Evolutionary conservation across 371 early-diverging fungal genomes (phyloP).

Genomic region (Syncephalis fuscata): DNA sequence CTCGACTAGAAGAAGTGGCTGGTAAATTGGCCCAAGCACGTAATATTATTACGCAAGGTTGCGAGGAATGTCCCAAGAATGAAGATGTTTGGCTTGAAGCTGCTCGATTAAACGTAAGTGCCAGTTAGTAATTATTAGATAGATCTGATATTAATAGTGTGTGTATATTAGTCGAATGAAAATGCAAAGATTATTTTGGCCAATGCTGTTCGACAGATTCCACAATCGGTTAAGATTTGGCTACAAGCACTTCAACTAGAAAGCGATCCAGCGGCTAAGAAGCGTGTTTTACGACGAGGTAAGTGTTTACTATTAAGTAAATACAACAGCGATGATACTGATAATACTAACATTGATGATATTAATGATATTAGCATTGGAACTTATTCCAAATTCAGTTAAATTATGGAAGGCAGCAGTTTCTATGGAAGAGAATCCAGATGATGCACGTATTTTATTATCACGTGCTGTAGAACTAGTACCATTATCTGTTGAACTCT

Average conservation of each 20-base stretch:
- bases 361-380: constrained; percentile 38
- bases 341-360: background rate
- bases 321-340: background rate
- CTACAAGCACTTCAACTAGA: constrained; percentile 77
- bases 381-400: constrained; percentile 84
- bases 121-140: too few relatives aligned
- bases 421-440: constrained; percentile 77
- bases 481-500: constrained; percentile 79
- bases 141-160: too few relatives aligned
- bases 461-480: constrained; percentile 86
- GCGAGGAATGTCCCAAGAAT: constrained; percentile 80
- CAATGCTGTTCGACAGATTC: constrained; percentile 75
- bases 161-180: constrained; percentile 22
- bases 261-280: constrained; percentile 49
- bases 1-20: constrained; percentile 88
- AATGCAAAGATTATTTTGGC: constrained; percentile 83
- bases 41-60: constrained; percentile 74
- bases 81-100: constrained; percentile 97
- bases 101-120: constrained; percentile 54
- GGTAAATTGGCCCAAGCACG: constrained; percentile 71
- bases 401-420: constrained; percentile 87
- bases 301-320: too few relatives aligned
- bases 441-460: constrained; percentile 79
- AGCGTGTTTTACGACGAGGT: constrained; percentile 69
- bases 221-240: constrained; percentile 89